Percentiles rank a stretch among this genome's conserved stretches.
phyloP scores from a whole-genome alignment of 2,329 filamentous ascomycete genomes.

The Alternaria ethzedia region DNA sequence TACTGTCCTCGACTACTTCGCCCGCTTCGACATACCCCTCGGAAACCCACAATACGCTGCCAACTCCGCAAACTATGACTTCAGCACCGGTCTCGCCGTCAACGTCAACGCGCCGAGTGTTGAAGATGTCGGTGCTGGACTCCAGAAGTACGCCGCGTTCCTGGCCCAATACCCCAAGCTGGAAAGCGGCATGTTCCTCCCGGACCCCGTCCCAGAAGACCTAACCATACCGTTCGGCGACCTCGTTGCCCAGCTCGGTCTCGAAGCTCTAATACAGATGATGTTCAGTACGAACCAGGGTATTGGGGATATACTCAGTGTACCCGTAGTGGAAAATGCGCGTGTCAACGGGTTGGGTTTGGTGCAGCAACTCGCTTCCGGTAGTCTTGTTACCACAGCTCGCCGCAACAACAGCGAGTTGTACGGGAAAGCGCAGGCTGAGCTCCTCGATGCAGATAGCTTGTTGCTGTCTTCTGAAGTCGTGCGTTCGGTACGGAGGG shows the following conservation, averaged over 20 bases:
- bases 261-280: constrained; percentile 43
- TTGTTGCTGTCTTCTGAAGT: constrained; percentile 17
- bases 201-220: constrained; percentile 54
- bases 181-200: constrained; percentile 52
- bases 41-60: not conserved
- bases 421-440: constrained; percentile 6
- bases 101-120: not conserved
- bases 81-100: constrained; percentile 32
- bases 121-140: constrained; percentile 7
- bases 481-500: not conserved
- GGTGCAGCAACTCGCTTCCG: not conserved
- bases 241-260: constrained; percentile 57
- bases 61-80: constrained; percentile 27
- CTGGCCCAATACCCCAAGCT: constrained; percentile 25
- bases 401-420: constrained; percentile 7
- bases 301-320: constrained; percentile 49
- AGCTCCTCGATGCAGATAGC: constrained; percentile 11
- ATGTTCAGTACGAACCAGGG: not conserved
- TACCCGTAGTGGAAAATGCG: constrained; percentile 47
- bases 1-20: constrained; percentile 39
- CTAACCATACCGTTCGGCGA: constrained; percentile 57
- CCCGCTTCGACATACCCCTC: constrained; percentile 20
- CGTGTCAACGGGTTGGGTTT: constrained; percentile 7
- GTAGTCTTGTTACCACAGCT: constrained; percentile 6
- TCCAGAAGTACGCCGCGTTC: constrained; percentile 32